Evolutionary conservation across 306 rosid species (phyloP).

Genomic region (Lotus japonicus): DNA sequence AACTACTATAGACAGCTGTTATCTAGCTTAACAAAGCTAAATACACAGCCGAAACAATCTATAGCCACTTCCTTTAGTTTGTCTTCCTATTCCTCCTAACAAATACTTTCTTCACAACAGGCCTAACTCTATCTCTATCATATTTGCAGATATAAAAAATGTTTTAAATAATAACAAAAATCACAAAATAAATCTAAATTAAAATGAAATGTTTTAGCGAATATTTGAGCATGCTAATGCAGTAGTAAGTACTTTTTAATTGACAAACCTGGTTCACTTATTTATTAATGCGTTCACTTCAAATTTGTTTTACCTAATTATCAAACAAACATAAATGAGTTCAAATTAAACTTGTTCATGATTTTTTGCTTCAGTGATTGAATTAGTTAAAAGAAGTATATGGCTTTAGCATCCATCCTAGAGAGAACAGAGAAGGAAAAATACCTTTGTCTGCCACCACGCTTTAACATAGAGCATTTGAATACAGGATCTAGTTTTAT

Average conservation of each 20-base stretch:
- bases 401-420: background rate
- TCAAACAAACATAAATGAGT: background rate
- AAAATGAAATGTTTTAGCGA: background rate
- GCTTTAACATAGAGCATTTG: constrained; percentile 65
- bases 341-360: background rate
- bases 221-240: background rate
- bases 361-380: background rate
- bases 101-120: too few relatives aligned
- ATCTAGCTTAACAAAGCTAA: too few relatives aligned
- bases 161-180: background rate
- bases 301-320: too few relatives aligned
- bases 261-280: background rate
- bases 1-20: too few relatives aligned
- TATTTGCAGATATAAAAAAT: background rate
- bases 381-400: background rate
- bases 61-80: too few relatives aligned
- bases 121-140: too few relatives aligned
- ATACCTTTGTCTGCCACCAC: constrained; percentile 60
- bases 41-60: too few relatives aligned
- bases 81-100: too few relatives aligned
- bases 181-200: background rate
- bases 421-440: background rate
- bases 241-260: background rate
- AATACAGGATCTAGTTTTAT: constrained; percentile 73
- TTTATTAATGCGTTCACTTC: too few relatives aligned